Base-by-base conservation (phyloP, 1,284 basidiomycete genomes). In the Grifola frondosa region DNA sequence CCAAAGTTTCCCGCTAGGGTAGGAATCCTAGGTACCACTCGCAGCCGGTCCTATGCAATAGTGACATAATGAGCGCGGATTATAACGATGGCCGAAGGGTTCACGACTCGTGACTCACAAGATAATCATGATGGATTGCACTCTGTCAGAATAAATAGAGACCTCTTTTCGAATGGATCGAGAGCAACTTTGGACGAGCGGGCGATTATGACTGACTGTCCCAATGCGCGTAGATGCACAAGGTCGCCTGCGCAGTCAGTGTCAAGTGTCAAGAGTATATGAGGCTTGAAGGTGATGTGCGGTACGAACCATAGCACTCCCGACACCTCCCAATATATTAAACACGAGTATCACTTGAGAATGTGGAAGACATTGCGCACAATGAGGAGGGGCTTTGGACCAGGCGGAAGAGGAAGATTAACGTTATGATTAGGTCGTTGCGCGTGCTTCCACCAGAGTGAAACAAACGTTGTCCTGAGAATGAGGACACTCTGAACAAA, bases 141-240 rank as follows among this genome's bases (percentile, higher is more conserved):
- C 20, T 10, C 40, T 19, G 19, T 62, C 59, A n/a, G 60, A 64
- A 39, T 67, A 68, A 19, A 58, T 59, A 3, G 49, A 34, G 9
- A 60, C 56, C 25, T 61, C 47, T 38, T 63, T 64, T 66, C 65
- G 24, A 69, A 46, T 2, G 70, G 49, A 9, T 65, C 66, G 6
- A 40, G 50, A 9, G 66, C 63, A 3, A 58, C 58, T 39, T 64
- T 44, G 10, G 48, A 29, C 12, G 60, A 61, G 45, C 63, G 67
- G 10, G 69, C 31, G 8, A 67, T 42, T 22, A 68, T 50, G 25
- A 68, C 54, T 9, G 52, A 44, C 29, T 50, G 44, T 9, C 64
- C 60, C 6, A 63, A 44, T 8, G 60, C 39, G 12, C 48, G 46
- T 9, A 67, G 41, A 35, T 64, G 50, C 15, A 64, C 53, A 11